Evolutionary conservation across 2,329 filamentous ascomycete species (phyloP).

Genomic region (Leptographium lundbergii): DNA sequence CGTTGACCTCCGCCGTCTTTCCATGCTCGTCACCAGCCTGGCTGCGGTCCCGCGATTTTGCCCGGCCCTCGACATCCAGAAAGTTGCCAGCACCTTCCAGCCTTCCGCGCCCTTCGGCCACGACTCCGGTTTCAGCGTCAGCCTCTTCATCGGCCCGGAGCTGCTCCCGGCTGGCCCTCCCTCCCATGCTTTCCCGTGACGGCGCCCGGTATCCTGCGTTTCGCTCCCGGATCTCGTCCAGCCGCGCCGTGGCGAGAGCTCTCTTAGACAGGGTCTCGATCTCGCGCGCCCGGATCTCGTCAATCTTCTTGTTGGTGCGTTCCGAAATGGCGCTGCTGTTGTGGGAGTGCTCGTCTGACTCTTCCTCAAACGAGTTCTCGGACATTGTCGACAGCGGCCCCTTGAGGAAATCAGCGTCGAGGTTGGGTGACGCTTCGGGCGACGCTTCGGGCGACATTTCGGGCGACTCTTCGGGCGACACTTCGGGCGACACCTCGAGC

Average conservation of each 20-base stretch:
- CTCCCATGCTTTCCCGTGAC: neutral
- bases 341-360: neutral
- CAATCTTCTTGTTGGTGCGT: conserved; percentile 30
- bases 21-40: neutral
- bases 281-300: conserved; percentile 33
- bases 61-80: conserved; percentile 15
- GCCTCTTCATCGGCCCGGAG: neutral
- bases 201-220: conserved; percentile 28
- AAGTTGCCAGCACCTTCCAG: neutral
- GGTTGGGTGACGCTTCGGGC: too few relatives aligned
- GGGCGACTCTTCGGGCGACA: too few relatives aligned
- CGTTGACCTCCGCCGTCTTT: neutral
- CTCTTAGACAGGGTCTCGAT: conserved; percentile 30
- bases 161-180: conserved; percentile 18
- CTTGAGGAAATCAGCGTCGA: neutral
- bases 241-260: conserved; percentile 32
- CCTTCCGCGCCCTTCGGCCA: neutral
- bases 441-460: neutral
- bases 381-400: neutral
- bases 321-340: conserved; percentile 5
- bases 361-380: neutral
- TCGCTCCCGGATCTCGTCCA: conserved; percentile 39
- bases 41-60: conserved; percentile 3
- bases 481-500: neutral
- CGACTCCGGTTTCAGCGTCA: conserved; percentile 16